Evolutionary conservation across 1,139 yeast species (phyloP).

Genomic region (Geotrichum aggregatum): DNA sequence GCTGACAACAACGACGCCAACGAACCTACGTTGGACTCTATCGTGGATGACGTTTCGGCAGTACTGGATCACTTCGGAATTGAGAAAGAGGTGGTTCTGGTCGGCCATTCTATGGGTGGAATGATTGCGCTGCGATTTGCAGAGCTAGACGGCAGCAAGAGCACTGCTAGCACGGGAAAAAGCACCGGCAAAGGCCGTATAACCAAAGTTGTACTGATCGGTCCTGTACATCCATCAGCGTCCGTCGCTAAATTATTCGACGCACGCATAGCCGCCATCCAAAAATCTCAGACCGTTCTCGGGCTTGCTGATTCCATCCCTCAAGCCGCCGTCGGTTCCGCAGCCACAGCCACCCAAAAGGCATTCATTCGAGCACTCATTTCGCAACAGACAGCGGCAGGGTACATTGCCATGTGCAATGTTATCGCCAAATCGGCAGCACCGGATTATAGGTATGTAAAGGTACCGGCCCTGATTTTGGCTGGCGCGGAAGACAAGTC

Average conservation of each 20-base stretch:
- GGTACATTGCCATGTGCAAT: constrained; percentile 34
- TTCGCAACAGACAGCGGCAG: constrained; percentile 29
- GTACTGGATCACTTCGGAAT: constrained; percentile 27
- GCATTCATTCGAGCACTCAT: constrained; percentile 34
- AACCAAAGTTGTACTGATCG: constrained; percentile 28
- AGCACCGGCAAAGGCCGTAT: background rate
- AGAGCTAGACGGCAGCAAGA: constrained; percentile 13
- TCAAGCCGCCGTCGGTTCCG: constrained; percentile 31
- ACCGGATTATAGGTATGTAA: constrained; percentile 26
- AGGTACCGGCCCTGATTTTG: constrained; percentile 29
- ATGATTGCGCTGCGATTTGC: constrained; percentile 33
- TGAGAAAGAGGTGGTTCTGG: constrained; percentile 25
- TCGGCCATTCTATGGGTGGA: constrained; percentile 40
- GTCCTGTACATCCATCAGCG: constrained; percentile 35
- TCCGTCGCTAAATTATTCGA: constrained; percentile 26
- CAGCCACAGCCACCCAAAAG: constrained; percentile 25
- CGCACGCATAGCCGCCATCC: constrained; percentile 26
- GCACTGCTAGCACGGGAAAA: background rate
- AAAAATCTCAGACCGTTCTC: constrained; percentile 23
- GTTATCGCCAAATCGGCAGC: constrained; percentile 32
- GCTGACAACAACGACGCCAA: too few relatives aligned
- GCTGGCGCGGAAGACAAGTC: constrained; percentile 34
- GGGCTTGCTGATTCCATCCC: constrained; percentile 31
- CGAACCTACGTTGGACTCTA: constrained; percentile 25
- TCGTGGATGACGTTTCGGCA: constrained; percentile 30